Conservation (phyloP, 2,329 filamentous ascomycete species). For the Fusarium camptoceras region DNA sequence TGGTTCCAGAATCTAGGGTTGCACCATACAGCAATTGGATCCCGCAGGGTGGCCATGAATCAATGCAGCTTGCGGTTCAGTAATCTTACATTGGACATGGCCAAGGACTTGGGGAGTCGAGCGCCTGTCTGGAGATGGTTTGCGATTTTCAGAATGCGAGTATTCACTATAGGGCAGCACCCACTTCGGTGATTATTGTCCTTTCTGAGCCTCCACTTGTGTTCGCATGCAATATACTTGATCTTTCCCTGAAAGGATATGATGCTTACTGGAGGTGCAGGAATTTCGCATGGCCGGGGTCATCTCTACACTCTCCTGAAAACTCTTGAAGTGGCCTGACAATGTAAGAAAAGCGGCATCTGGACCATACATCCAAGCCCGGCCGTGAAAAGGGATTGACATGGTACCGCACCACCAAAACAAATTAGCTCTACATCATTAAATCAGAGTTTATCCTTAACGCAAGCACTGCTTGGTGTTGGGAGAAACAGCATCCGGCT, state of each 20-base stretch:
- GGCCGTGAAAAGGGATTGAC: not conserved
- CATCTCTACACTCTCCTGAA: not conserved
- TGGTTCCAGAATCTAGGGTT: not conserved
- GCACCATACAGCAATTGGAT: not conserved
- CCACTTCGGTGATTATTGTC: slow-evolving; percentile 23
- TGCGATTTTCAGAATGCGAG: not conserved
- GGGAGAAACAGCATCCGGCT: slow-evolving; percentile 22
- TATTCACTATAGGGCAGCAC: slow-evolving; percentile 1
- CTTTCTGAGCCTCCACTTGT: slow-evolving; percentile 23
- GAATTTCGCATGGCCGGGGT: not conserved
- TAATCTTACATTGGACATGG: not conserved
- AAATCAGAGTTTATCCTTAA: not conserved
- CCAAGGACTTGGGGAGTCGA: not conserved
- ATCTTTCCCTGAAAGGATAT: slow-evolving; percentile 1
- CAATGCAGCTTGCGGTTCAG: not conserved
- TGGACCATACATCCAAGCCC: not conserved
- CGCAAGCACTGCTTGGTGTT: not conserved
- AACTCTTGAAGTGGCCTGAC: slow-evolving; percentile 34
- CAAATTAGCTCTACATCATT: not conserved
- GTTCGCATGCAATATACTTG: slow-evolving; percentile 6
- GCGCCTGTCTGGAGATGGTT: not conserved
- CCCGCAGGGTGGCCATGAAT: not conserved
- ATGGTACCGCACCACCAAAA: not conserved
- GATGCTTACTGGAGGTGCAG: not conserved
- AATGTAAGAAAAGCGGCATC: slow-evolving; percentile 35